Conservation (phyloP, 257 asterid genomes). For the Leptodermis oblonga region DNA sequence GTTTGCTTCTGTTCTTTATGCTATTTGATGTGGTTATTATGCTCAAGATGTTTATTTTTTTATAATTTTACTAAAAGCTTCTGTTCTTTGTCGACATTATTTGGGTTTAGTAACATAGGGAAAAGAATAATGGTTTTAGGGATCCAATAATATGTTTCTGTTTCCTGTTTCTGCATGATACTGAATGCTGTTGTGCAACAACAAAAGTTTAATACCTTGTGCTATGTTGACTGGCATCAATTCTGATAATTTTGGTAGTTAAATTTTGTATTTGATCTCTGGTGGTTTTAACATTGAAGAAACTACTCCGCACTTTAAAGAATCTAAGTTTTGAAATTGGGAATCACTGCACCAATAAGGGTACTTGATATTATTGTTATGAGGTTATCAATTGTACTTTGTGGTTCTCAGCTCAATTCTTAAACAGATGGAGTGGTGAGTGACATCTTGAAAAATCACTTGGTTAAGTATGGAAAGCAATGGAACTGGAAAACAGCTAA, state of each 20-base stretch:
- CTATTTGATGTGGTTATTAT: background rate
- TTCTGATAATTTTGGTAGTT: background rate
- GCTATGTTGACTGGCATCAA: background rate
- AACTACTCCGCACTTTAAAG: background rate
- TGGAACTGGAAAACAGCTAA: conserved; percentile 66
- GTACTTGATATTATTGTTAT: background rate
- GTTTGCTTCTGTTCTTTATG: conserved; percentile 30
- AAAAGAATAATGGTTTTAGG: background rate
- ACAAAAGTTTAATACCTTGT: background rate
- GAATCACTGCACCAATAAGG: background rate
- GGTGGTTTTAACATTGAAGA: background rate
- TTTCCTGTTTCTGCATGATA: conserved; percentile 6
- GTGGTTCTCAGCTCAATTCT: conserved; percentile 5
- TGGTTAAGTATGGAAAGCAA: conserved; percentile 73
- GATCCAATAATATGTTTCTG: background rate
- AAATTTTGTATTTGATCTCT: background rate
- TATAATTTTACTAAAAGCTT: conserved; percentile 2
- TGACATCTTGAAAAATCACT: conserved; percentile 52
- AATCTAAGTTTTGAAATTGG: background rate
- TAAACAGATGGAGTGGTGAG: conserved; percentile 68
- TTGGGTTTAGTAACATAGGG: background rate
- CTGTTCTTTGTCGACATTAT: background rate
- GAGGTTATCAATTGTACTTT: background rate
- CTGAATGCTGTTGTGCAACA: background rate
- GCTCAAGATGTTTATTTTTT: background rate